These are phyloP conservation scores for Talaromyces sp. DNA, from an alignment of 2,329 filamentous ascomycete species.

Conservation along the genomic window DNA sequence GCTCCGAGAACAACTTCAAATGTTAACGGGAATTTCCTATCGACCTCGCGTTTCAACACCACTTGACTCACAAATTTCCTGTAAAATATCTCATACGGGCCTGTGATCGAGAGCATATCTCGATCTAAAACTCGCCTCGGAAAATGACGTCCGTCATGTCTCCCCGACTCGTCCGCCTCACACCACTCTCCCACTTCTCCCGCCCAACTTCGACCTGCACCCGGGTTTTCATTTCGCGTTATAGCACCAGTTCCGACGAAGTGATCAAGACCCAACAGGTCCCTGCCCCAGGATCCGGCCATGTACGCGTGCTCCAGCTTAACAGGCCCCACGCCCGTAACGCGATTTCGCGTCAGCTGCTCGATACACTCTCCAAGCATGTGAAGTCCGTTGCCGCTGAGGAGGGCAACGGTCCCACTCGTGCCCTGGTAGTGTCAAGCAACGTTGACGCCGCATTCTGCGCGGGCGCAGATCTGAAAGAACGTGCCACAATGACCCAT, in stretches of 20 bases:
- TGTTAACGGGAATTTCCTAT: not conserved
- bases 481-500: constrained; percentile 73
- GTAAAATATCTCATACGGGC: not conserved
- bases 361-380: constrained; percentile 71
- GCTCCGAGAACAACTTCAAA: constrained; percentile 6
- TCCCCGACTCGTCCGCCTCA: constrained; percentile 33
- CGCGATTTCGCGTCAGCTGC: constrained; percentile 79
- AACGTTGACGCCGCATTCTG: constrained; percentile 88
- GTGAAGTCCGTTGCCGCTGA: constrained; percentile 71
- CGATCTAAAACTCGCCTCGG: not conserved
- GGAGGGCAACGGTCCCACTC: constrained; percentile 62
- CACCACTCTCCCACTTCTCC: constrained; percentile 20
- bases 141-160: constrained; percentile 32
- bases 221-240: constrained; percentile 36
- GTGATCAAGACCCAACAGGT: constrained; percentile 71
- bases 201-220: constrained; percentile 22
- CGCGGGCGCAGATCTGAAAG: constrained; percentile 92
- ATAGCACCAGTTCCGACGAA: constrained; percentile 37
- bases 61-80: not conserved
- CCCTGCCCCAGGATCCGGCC: constrained; percentile 75
- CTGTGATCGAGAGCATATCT: constrained; percentile 9
- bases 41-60: not conserved
- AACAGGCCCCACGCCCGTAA: constrained; percentile 86
- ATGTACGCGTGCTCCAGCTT: constrained; percentile 84
- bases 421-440: constrained; percentile 81